Conservation (phyloP, 2,329 filamentous ascomycete species). For the Fusarium tricinctum region DNA sequence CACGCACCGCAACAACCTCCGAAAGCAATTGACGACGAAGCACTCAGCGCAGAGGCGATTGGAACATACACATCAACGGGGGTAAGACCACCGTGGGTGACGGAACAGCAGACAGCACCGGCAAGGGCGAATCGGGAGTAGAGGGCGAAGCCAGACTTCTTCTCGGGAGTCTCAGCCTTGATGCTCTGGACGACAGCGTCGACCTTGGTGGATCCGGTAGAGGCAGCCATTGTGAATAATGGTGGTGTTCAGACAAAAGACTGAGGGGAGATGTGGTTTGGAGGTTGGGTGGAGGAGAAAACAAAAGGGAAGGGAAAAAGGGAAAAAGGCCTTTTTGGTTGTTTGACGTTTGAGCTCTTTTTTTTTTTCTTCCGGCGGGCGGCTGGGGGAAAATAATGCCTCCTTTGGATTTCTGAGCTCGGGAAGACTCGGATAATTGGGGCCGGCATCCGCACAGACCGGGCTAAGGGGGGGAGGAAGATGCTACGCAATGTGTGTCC, state of each 20-base stretch:
- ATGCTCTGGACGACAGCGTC: constrained; percentile 60
- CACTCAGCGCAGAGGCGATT: not conserved
- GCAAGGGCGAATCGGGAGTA: constrained; percentile 98
- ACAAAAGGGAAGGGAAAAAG: constrained; percentile 17
- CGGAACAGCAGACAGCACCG: constrained; percentile 96
- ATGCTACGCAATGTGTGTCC: constrained; percentile 25
- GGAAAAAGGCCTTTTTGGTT: constrained; percentile 42
- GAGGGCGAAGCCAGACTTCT: constrained; percentile 72
- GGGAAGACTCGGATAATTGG: constrained; percentile 53
- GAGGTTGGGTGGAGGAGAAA: constrained; percentile 20
- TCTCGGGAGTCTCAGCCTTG: constrained; percentile 58
- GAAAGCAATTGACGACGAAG: constrained; percentile 41
- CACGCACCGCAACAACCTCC: constrained; percentile 13
- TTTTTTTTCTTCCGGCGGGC: constrained; percentile 40
- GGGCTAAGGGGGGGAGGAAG: constrained; percentile 46
- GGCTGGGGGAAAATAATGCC: constrained; percentile 45
- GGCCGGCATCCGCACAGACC: constrained; percentile 49
- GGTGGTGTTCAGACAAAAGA: constrained; percentile 45
- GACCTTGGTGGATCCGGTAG: constrained; percentile 61
- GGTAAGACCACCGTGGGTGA: constrained; percentile 85
- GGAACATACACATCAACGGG: constrained; percentile 23
- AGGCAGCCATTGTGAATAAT: constrained; percentile 60
- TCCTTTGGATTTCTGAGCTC: constrained; percentile 40
- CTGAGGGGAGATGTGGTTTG: constrained; percentile 53
- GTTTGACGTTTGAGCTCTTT: constrained; percentile 47